Evolutionary conservation across 1,284 basidiomycete species (phyloP).

Genomic region (Sporisorium scitamineum): DNA sequence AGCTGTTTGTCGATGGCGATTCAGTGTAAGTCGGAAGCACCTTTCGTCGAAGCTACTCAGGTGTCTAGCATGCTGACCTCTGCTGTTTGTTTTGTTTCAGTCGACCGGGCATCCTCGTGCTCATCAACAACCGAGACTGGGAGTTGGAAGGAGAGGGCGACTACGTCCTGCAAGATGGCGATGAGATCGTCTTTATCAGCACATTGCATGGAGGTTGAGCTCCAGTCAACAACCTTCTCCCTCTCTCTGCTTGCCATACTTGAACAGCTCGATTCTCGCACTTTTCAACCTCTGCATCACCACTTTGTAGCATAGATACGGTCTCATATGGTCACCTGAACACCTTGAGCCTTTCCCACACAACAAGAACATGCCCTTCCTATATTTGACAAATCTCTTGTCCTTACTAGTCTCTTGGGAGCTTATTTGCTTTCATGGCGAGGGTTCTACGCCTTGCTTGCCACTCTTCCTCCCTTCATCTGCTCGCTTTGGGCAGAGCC

Average conservation of each 20-base stretch:
- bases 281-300: not conserved
- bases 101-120: constrained; percentile 92
- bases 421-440: no score
- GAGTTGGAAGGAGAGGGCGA: constrained; percentile 94
- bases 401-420: no score
- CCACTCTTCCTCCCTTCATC: no score
- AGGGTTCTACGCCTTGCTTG: no score
- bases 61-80: constrained; percentile 1
- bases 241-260: not conserved
- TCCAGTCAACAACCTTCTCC: not conserved
- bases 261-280: not conserved
- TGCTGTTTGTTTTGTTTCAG: constrained; percentile 71
- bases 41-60: no score
- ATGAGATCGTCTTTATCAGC: constrained; percentile 95
- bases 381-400: no score
- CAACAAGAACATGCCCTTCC: no score
- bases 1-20: constrained; percentile 88
- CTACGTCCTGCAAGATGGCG: constrained; percentile 81
- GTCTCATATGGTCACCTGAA: constrained; percentile 5
- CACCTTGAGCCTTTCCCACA: no score
- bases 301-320: constrained; percentile 14
- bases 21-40: constrained; percentile 79
- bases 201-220: constrained; percentile 87
- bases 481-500: no score
- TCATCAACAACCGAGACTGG: constrained; percentile 98